Base-by-base conservation (phyloP, 2,329 filamentous ascomycete species). In the Blastomyces parvus region DNA sequence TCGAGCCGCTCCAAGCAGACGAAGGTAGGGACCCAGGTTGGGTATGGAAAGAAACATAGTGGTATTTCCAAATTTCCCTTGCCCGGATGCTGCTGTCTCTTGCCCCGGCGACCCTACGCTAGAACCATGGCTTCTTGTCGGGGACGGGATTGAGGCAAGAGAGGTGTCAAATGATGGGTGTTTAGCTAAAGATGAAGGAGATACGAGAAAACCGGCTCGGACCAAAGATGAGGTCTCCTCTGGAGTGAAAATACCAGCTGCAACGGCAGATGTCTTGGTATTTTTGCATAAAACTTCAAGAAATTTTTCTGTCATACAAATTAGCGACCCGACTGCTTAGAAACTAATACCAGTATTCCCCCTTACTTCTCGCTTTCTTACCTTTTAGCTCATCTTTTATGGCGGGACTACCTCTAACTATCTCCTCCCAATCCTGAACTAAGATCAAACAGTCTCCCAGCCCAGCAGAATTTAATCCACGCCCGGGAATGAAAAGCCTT, bases 381-480 rank as follows among this genome's bases (percentile, higher is more conserved):
- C 76, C 72, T 68, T 78, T 77, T 17, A 75, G 56, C 8, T 62
- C 68, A 3, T 74, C 65, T 6, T 74, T 70, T 36, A 81, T 66
- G 61, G 66, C 70, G 33, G 64, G 55, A 64, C 74, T 76, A 46
- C 69, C 68, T 36, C 69, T 70, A n/a, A 81, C 72, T 46, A 79
- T 66, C 25, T 65, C 68, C 66, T 82, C 79, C 80, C 83, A 83
- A 60, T 84, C 81, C 59, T 78, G 76, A 2, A 80, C 74, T 46
- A 83, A 71, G 22, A 84, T 82, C 13, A 87, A 71, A 42, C 84
- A 84, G 67, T 88, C 85, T 2, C 83, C 83, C 13, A 85, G 73
- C 6, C 82, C 81, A 14, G 78, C 77, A 8, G 82, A 80, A 60
- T 84, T 83, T 65, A 78, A 79, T 13, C 84, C 84, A 56, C 85